Conservation (phyloP, 352 stramenopile genomes). For the Phytopythium chamaehyphon region DNA sequence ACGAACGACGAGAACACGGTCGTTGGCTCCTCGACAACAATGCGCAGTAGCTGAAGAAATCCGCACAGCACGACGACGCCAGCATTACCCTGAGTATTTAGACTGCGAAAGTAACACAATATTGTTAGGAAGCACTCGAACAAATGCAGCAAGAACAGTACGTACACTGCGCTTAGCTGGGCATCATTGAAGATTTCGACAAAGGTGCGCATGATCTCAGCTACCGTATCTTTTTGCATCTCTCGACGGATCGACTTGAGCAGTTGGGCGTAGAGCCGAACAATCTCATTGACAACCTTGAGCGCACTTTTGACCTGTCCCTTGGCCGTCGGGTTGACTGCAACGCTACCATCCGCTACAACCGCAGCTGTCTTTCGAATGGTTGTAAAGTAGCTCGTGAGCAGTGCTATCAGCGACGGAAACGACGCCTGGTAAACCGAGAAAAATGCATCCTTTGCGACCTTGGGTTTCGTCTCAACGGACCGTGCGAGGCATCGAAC, state of each 20-base stretch:
- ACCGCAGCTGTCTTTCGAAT: slow-evolving; percentile 48
- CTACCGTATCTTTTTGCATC: slow-evolving; percentile 71
- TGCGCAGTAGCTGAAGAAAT: slow-evolving; percentile 73
- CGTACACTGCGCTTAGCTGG: slow-evolving; percentile 68
- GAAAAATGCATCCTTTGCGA: slow-evolving; percentile 71
- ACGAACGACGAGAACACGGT: slow-evolving; percentile 69
- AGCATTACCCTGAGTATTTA: slow-evolving; percentile 55
- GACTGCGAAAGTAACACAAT: slow-evolving; percentile 17
- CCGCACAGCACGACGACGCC: slow-evolving; percentile 71
- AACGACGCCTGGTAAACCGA: slow-evolving; percentile 54
- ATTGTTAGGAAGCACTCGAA: neutral
- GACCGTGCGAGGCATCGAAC: slow-evolving; percentile 62
- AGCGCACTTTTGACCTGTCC: slow-evolving; percentile 56
- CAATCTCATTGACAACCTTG: slow-evolving; percentile 77
- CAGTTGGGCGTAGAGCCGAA: slow-evolving; percentile 69
- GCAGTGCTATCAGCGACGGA: slow-evolving; percentile 51
- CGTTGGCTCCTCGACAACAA: slow-evolving; percentile 74
- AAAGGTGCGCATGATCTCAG: slow-evolving; percentile 69
- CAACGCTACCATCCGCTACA: neutral
- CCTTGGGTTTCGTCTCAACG: slow-evolving; percentile 72
- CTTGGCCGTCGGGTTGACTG: slow-evolving; percentile 1
- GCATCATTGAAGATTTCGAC: slow-evolving; percentile 76
- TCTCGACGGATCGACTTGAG: slow-evolving; percentile 82
- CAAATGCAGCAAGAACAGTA: slow-evolving; percentile 1
- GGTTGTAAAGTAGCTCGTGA: slow-evolving; percentile 64